These are phyloP conservation scores for Acanthamoeba divionensis DNA, from an alignment of 208 protist genomes.

Conservation along the genomic window DNA sequence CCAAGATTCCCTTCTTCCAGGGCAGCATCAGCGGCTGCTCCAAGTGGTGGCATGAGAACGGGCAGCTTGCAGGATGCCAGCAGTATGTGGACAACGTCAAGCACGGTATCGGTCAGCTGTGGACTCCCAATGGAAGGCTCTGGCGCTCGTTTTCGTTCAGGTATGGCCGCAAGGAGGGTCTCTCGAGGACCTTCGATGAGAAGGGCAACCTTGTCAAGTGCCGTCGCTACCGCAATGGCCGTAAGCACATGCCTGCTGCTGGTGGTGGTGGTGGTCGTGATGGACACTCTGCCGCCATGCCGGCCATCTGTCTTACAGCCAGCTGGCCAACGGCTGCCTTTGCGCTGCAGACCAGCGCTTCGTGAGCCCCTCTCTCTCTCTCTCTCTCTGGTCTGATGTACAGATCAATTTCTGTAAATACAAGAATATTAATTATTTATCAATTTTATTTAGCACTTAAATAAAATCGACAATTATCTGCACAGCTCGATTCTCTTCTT, in stretches of 20 bases:
- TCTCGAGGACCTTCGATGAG: constrained; percentile 9
- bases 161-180: not conserved
- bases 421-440: too few relatives aligned
- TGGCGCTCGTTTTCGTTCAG: not conserved
- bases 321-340: too few relatives aligned
- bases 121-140: constrained; percentile 10
- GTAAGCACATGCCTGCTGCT: not conserved
- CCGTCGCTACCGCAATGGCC: not conserved
- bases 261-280: too few relatives aligned
- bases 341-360: too few relatives aligned
- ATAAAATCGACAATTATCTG: too few relatives aligned
- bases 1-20: not conserved
- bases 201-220: not conserved
- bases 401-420: too few relatives aligned
- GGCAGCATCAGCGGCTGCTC: not conserved
- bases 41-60: constrained; percentile 29
- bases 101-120: not conserved
- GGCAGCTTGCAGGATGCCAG: not conserved
- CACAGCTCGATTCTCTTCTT: too few relatives aligned
- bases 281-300: too few relatives aligned
- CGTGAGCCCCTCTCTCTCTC: too few relatives aligned
- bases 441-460: too few relatives aligned
- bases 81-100: not conserved
- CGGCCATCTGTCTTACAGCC: too few relatives aligned
- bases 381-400: too few relatives aligned